A percentile compares a stretch with the other conserved stretches of the same genome.
Evolutionary conservation across 148 eudicot species (phyloP).

Genomic region (Rhododendron williamsianum): DNA sequence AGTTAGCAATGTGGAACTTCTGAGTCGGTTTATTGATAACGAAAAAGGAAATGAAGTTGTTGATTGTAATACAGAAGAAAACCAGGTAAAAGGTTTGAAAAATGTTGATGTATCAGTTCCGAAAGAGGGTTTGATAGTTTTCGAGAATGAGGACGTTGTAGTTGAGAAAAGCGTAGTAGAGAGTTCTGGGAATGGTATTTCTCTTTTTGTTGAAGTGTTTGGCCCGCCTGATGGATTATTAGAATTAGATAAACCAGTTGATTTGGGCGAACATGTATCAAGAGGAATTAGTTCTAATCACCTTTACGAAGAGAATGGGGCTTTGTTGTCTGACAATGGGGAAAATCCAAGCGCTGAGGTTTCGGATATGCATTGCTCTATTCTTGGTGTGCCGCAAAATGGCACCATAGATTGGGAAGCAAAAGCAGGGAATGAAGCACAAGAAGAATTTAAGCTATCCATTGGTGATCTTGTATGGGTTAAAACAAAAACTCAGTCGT

Average conservation of each 20-base stretch:
- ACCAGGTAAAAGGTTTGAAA: background rate
- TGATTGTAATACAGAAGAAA: background rate
- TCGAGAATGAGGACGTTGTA: background rate
- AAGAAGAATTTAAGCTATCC: conserved; percentile 3
- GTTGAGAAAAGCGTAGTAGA: background rate
- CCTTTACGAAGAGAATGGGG: background rate
- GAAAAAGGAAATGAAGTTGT: background rate
- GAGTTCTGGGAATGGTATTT: conserved; percentile 27
- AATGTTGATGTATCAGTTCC: background rate
- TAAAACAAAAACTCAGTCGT: conserved; percentile 20
- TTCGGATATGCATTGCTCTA: background rate
- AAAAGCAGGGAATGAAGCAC: background rate
- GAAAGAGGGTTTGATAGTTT: background rate
- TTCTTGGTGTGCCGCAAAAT: background rate
- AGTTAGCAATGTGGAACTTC: conserved; percentile 6
- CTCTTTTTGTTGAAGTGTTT: conserved; percentile 37
- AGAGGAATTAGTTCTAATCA: background rate
- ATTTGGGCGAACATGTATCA: background rate
- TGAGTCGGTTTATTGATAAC: background rate
- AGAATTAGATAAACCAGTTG: conserved; percentile 4
- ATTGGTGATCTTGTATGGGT: conserved; percentile 40
- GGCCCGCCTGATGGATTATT: conserved; percentile 23
- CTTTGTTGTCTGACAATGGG: background rate
- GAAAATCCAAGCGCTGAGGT: background rate
- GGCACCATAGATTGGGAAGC: background rate